These are phyloP conservation scores for Termitomyces sp. DNA, from an alignment of 768 basidiomycete species.

Conservation along the genomic window DNA sequence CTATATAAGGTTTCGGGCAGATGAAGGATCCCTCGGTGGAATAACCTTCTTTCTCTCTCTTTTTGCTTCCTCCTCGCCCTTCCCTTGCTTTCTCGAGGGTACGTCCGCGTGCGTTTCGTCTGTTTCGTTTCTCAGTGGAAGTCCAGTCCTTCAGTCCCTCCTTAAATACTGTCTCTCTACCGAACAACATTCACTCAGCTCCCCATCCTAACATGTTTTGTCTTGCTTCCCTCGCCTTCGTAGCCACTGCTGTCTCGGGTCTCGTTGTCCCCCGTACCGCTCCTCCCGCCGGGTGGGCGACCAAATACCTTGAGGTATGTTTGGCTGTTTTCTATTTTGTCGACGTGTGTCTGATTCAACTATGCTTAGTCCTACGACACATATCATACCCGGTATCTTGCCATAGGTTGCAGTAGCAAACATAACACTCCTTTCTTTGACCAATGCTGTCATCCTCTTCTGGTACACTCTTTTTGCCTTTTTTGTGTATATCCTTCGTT, in stretches of 20 bases:
- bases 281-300: conserved; percentile 39
- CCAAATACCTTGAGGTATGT: conserved; percentile 40
- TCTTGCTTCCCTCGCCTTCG: conserved; percentile 35
- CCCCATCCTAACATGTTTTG: conserved; percentile 32
- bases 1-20: conserved; percentile 11
- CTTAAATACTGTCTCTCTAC: conserved; percentile 19
- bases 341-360: background rate
- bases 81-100: conserved; percentile 20
- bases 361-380: conserved; percentile 37
- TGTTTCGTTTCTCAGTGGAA: conserved; percentile 27
- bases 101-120: conserved; percentile 28
- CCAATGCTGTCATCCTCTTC: conserved; percentile 66
- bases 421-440: conserved; percentile 57
- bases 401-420: conserved; percentile 43
- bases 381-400: conserved; percentile 62
- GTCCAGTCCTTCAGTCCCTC: conserved; percentile 17
- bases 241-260: conserved; percentile 32
- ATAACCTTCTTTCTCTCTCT: conserved; percentile 14
- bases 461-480: conserved; percentile 32
- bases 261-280: conserved; percentile 34
- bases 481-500: background rate
- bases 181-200: conserved; percentile 14
- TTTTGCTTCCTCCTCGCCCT: conserved; percentile 19
- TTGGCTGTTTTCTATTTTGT: background rate
- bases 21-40: conserved; percentile 14